A percentile compares a stretch with the other conserved stretches of the same genome.
Conservation (phyloP, 306 rosid species). For the Amphicarpaea edgeworthii region DNA sequence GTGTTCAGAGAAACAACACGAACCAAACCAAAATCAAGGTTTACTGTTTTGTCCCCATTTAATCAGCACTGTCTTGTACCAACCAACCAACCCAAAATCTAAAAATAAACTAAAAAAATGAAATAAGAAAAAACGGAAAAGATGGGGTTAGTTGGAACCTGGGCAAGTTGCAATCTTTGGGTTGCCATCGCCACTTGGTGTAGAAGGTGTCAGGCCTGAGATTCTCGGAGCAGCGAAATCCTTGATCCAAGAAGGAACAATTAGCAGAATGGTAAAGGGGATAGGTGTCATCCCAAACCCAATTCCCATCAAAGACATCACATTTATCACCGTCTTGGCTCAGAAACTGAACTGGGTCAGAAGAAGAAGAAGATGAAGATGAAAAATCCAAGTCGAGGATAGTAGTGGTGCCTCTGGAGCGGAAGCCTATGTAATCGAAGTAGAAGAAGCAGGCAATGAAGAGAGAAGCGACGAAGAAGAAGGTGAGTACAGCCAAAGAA, state of each 20-base stretch:
- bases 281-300: constrained; percentile 93
- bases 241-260: constrained; percentile 76
- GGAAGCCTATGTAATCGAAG: constrained; percentile 61
- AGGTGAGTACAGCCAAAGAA: constrained; percentile 54
- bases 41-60: neutral
- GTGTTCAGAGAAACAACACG: constrained; percentile 13
- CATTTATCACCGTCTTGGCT: constrained; percentile 60
- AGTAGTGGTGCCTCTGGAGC: constrained; percentile 43
- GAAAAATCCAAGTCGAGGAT: constrained; percentile 42
- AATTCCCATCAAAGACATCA: constrained; percentile 76
- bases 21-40: neutral
- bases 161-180: constrained; percentile 82
- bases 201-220: constrained; percentile 75
- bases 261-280: constrained; percentile 73
- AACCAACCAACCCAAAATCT: constrained; percentile 35
- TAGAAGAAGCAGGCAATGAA: constrained; percentile 64
- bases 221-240: constrained; percentile 81
- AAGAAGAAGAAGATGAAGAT: neutral
- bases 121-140: neutral
- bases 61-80: neutral
- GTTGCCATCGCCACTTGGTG: constrained; percentile 96
- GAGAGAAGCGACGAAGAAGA: constrained; percentile 58
- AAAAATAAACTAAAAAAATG: neutral
- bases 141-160: constrained; percentile 53
- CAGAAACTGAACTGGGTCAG: constrained; percentile 53